Evolutionary conservation across 805 yeast species (phyloP).

Genomic region (Starmerella potacharoeniae): DNA sequence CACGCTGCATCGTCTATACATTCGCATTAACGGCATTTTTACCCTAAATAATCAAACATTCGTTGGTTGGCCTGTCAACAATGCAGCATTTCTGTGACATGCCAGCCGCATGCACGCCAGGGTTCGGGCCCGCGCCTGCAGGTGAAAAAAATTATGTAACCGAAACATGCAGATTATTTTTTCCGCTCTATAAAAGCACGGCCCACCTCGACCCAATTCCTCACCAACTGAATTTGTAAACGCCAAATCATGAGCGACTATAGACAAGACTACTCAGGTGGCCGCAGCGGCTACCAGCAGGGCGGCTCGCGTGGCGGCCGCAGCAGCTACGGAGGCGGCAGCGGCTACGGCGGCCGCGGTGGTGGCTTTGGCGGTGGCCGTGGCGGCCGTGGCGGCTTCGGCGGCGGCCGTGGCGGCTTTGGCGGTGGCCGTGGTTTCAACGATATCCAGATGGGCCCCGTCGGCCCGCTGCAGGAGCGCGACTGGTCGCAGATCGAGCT

Average conservation of each 20-base stretch:
- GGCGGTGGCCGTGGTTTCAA: conserved; percentile 36
- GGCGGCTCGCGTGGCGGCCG: conserved; percentile 11
- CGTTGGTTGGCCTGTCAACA: no score
- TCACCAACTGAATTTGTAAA: neutral
- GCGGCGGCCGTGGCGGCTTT: conserved; percentile 35
- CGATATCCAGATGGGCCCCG: conserved; percentile 27
- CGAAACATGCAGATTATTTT: neutral
- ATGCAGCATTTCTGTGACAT: no score
- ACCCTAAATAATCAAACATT: no score
- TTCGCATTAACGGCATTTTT: no score
- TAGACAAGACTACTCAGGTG: neutral
- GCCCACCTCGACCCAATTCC: neutral
- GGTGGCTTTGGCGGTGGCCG: conserved; percentile 33
- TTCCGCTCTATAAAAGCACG: neutral
- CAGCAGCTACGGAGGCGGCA: conserved; percentile 19
- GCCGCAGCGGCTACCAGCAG: neutral
- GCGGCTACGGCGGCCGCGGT: conserved; percentile 27
- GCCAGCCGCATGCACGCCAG: no score
- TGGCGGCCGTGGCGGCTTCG: conserved; percentile 30
- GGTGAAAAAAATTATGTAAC: conserved; percentile 9
- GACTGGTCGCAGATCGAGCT: conserved; percentile 68
- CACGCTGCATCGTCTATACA: no score
- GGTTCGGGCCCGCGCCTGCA: neutral
- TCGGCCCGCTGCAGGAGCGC: conserved; percentile 46
- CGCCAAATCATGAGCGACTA: neutral